Percentiles rank a stretch among this genome's conserved stretches.
These are phyloP conservation scores for Starmerella scarabaei DNA, from an alignment of 805 yeast species.

Conservation along the genomic window DNA sequence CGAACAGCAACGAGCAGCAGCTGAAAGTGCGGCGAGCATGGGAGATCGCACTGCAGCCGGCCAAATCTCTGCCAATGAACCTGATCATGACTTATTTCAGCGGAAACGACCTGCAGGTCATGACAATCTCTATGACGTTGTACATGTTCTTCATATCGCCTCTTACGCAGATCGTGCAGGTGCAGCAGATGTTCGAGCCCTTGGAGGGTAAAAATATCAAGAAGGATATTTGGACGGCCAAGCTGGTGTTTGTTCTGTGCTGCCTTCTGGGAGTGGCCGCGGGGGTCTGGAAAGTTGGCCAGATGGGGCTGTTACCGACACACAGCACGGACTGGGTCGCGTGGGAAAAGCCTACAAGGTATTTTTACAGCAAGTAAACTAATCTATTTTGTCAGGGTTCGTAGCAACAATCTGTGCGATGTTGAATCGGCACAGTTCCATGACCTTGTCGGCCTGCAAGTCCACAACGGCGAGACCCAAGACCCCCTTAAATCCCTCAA, in stretches of 20 bases:
- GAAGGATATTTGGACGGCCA: conserved; percentile 29
- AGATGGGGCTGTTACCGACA: conserved; percentile 86
- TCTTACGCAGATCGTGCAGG: conserved; percentile 50
- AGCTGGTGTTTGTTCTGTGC: conserved; percentile 36
- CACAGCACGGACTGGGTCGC: conserved; percentile 82
- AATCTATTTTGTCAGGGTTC: conserved; percentile 17
- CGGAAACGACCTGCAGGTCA: conserved; percentile 77
- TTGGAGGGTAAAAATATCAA: conserved; percentile 22
- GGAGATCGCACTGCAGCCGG: conserved; percentile 74
- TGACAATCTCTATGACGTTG: conserved; percentile 79
- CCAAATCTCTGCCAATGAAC: conserved; percentile 82
- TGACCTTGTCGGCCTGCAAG: conserved; percentile 33
- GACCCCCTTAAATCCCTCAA: conserved; percentile 79
- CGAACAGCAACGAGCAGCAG: conserved; percentile 18
- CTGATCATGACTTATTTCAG: conserved; percentile 83
- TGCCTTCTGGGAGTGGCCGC: conserved; percentile 48
- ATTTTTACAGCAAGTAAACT: conserved; percentile 7
- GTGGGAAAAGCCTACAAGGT: conserved; percentile 46
- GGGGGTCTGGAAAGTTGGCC: conserved; percentile 73
- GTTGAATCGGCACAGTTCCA: conserved; percentile 54
- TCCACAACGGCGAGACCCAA: conserved; percentile 78
- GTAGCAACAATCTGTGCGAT: conserved; percentile 53
- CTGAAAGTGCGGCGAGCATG: conserved; percentile 51
- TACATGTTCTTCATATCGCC: conserved; percentile 67
- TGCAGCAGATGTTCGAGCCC: conserved; percentile 41